These are phyloP conservation scores for Bipolaris bicolor DNA, from an alignment of 2,329 filamentous ascomycete genomes.

Conservation along the genomic window DNA sequence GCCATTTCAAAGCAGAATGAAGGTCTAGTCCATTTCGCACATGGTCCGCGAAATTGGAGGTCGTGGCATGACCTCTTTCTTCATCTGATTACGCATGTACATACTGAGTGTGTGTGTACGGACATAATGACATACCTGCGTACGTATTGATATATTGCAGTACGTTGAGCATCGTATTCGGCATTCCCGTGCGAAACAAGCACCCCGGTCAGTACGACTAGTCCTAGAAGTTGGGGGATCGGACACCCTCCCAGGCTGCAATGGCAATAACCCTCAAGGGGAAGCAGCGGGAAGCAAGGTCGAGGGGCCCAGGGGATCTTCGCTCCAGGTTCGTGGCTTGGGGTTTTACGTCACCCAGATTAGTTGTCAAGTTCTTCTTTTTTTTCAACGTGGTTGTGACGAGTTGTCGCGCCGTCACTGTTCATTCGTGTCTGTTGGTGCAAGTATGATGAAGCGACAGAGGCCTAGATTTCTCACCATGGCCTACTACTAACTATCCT, in stretches of 20 bases:
- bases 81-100: slow-evolving; percentile 16
- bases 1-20: slow-evolving; percentile 43
- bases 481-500: slow-evolving; percentile 11
- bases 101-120: no score
- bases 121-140: background rate
- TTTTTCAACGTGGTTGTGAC: slow-evolving; percentile 9
- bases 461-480: slow-evolving; percentile 12
- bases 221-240: slow-evolving; percentile 9
- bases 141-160: background rate
- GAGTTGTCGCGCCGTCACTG: slow-evolving; percentile 3
- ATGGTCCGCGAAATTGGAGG: slow-evolving; percentile 31
- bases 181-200: slow-evolving; percentile 17
- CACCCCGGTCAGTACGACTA: slow-evolving; percentile 11
- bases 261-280: slow-evolving; percentile 40
- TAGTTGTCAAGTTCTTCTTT: background rate
- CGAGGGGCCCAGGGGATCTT: slow-evolving; percentile 47
- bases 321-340: slow-evolving; percentile 27
- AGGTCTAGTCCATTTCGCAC: slow-evolving; percentile 17
- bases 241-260: slow-evolving; percentile 32
- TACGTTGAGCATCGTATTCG: slow-evolving; percentile 24
- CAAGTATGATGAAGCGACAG: slow-evolving; percentile 1
- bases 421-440: slow-evolving; percentile 6
- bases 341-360: slow-evolving; percentile 18
- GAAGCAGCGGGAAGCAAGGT: slow-evolving; percentile 46
- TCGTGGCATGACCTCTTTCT: slow-evolving; percentile 22